These are phyloP conservation scores for Marasmius tenuissimus DNA, from an alignment of 1,284 basidiomycete species.

Conservation along the genomic window DNA sequence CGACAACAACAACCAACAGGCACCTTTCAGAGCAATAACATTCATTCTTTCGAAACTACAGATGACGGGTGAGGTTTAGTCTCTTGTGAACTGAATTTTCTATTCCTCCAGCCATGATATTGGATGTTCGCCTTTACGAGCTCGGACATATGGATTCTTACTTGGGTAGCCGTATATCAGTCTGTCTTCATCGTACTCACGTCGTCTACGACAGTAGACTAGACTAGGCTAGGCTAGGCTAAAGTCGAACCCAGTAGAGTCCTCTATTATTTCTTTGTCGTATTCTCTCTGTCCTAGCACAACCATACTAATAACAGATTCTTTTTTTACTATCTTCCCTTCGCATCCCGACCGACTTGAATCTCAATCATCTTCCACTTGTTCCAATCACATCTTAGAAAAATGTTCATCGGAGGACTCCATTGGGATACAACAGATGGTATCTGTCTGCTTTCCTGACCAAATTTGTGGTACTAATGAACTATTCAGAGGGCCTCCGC, in stretches of 20 bases:
- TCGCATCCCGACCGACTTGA: constrained; percentile 32
- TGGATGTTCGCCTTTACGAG: constrained; percentile 13
- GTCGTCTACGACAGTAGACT: constrained; percentile 61
- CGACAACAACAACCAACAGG: constrained; percentile 34
- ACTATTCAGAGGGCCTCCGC: constrained; percentile 69
- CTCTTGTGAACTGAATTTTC: constrained; percentile 9
- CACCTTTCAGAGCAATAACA: constrained; percentile 43
- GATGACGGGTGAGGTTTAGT: constrained; percentile 90
- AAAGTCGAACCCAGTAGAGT: constrained; percentile 64
- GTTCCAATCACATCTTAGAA: constrained; percentile 53
- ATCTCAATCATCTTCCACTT: constrained; percentile 14
- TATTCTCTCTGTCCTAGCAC: constrained; percentile 66
- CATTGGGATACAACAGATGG: constrained; percentile 99
- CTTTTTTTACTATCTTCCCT: constrained; percentile 23
- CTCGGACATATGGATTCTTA: constrained; percentile 18
- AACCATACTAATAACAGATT: constrained; percentile 75
- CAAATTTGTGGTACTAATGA: constrained; percentile 35
- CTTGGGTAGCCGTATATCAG: constrained; percentile 48
- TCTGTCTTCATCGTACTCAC: constrained; percentile 63
- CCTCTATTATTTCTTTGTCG: constrained; percentile 56
- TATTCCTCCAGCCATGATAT: background rate
- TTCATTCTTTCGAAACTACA: constrained; percentile 75
- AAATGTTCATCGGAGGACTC: constrained; percentile 96
- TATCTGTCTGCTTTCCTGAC: constrained; percentile 40
- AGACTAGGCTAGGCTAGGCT: constrained; percentile 63